phyloP scores from a whole-genome alignment of 441 rosid genomes.

The Dalechampia spathulata region DNA sequence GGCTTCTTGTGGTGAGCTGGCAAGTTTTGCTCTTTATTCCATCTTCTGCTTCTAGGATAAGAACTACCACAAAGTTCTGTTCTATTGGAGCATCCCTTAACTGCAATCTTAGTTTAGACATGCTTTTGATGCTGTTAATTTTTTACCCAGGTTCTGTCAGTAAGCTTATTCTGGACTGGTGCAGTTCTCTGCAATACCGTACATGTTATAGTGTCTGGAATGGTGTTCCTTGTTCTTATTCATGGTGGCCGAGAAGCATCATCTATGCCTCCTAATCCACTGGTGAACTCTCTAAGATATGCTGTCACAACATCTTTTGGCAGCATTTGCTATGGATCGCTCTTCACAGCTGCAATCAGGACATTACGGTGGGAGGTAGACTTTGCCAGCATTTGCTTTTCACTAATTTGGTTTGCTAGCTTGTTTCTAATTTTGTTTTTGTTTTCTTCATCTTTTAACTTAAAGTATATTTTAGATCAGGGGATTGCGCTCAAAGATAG shows the following conservation, averaged over 20 bases:
- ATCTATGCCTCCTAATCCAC: conserved; percentile 68
- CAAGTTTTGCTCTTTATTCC: conserved; percentile 67
- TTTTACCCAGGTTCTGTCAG: conserved; percentile 65
- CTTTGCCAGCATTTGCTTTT: conserved; percentile 7
- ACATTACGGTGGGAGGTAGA: conserved; percentile 93
- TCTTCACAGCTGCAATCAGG: conserved; percentile 93
- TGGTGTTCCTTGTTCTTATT: conserved; percentile 82
- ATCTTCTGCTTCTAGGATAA: conserved; percentile 19
- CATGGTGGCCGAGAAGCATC: conserved; percentile 71
- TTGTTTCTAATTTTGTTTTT: conserved; percentile 6
- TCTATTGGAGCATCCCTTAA: conserved; percentile 9
- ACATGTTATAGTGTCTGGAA: conserved; percentile 93
- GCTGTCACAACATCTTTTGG: conserved; percentile 93
- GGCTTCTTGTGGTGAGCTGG: conserved; percentile 99
- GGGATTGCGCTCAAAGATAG: conserved; percentile 91
- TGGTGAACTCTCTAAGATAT: conserved; percentile 58
- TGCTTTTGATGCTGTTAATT: conserved; percentile 21
- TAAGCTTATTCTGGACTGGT: conserved; percentile 97
- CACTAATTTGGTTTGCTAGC: background rate
- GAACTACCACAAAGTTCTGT: conserved; percentile 20
- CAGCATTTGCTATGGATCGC: conserved; percentile 94
- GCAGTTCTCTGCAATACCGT: conserved; percentile 92
- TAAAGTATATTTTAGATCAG: conserved; percentile 51
- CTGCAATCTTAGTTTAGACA: background rate
- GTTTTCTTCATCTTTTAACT: conserved; percentile 10